Evolutionary conservation across 257 asterid genomes (phyloP).

Genomic region (Lycium barbarum): DNA sequence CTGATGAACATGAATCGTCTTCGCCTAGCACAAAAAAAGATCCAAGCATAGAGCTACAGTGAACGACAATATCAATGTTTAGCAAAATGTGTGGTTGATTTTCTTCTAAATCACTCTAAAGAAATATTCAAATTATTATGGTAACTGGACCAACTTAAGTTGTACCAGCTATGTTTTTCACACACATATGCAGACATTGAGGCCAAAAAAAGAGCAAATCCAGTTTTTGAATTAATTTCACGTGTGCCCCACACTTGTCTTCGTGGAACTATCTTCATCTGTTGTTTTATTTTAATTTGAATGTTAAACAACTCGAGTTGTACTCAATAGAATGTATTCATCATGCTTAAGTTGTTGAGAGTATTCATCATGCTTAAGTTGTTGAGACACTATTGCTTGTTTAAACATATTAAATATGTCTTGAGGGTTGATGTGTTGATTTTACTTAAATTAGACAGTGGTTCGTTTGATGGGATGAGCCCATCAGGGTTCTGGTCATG

Average conservation of each 20-base stretch:
- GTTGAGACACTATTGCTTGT: conserved; percentile 7
- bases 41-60: not conserved
- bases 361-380: not conserved
- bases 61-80: not conserved
- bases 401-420: conserved; percentile 14
- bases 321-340: not conserved
- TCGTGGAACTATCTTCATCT: not conserved
- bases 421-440: conserved; percentile 2
- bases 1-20: not conserved
- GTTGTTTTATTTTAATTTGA: not conserved
- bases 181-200: not conserved
- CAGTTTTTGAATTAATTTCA: conserved; percentile 1
- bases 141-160: not conserved
- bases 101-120: not conserved
- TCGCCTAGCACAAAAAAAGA: not conserved
- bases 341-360: conserved; percentile 10
- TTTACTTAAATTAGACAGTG: not conserved
- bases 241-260: not conserved
- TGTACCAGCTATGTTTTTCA: not conserved
- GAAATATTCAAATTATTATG: conserved; percentile 6
- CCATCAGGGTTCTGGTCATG: not conserved
- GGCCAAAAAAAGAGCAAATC: not conserved
- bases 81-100: not conserved
- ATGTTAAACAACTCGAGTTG: not conserved
- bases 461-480: not conserved